phyloP scores from a whole-genome alignment of 176 grass and related monocot species.

The Hordeum vulgare region DNA sequence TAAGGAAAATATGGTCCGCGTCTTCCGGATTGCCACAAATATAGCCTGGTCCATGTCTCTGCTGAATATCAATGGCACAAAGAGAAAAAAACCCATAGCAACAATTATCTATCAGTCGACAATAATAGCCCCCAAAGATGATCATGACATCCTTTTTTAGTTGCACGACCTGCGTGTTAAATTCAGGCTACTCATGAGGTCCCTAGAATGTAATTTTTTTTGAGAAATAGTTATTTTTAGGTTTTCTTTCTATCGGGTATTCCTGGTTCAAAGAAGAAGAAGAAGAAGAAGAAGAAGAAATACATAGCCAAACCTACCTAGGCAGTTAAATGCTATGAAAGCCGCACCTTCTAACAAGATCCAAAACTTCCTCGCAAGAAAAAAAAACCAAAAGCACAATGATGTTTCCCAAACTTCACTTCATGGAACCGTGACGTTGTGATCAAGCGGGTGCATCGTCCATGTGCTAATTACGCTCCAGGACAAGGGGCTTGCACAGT shows the following conservation, averaged over 20 bases:
- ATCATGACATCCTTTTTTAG: background rate
- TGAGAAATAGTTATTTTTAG: no score
- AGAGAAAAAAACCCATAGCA: no score
- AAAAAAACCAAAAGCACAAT: background rate
- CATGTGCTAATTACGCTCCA: background rate
- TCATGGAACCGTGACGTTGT: background rate
- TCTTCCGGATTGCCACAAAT: no score
- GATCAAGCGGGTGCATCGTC: background rate
- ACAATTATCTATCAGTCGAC: background rate
- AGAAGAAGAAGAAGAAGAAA: no score
- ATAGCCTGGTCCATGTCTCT: no score
- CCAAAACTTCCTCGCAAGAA: background rate
- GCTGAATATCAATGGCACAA: no score
- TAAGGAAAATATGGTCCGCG: no score
- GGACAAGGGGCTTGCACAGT: background rate
- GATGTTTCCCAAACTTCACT: background rate
- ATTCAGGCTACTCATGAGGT: background rate
- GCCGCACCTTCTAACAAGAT: background rate
- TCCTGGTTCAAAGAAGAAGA: no score
- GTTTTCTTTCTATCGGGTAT: no score
- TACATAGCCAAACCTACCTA: background rate
- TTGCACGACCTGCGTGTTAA: background rate
- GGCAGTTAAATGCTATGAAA: background rate
- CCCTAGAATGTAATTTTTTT: no score
- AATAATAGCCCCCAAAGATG: background rate